A percentile compares a stretch with the other conserved stretches of the same genome.
phyloP scores from a whole-genome alignment of 2,329 filamentous ascomycete genomes.

The Colletotrichum lindemuthianum region DNA sequence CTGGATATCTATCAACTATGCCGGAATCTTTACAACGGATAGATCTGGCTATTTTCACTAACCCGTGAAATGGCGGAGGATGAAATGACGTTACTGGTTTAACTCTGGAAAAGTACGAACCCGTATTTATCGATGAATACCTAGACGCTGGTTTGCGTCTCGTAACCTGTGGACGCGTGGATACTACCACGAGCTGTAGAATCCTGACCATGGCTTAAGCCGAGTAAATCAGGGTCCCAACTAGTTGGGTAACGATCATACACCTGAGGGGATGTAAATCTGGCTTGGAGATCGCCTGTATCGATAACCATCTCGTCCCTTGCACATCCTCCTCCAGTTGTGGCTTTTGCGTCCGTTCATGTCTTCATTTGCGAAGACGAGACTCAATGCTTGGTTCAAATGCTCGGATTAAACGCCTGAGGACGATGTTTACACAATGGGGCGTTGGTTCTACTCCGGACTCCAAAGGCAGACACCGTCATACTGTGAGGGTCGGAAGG shows the following conservation, averaged over 20 bases:
- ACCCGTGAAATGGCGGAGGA: slow-evolving; percentile 46
- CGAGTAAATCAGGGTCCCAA: slow-evolving; percentile 37
- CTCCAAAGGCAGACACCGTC: slow-evolving; percentile 38
- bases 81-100: slow-evolving; percentile 43
- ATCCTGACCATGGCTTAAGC: slow-evolving; percentile 50
- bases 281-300: slow-evolving; percentile 46
- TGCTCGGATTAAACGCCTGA: slow-evolving; percentile 39
- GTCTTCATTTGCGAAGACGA: slow-evolving; percentile 46
- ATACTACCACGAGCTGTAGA: slow-evolving; percentile 52
- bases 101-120: slow-evolving; percentile 42
- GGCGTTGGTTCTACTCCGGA: slow-evolving; percentile 48
- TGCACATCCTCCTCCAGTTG: slow-evolving; percentile 47
- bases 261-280: slow-evolving; percentile 29
- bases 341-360: slow-evolving; percentile 51
- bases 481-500: not conserved
- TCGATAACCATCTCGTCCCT: slow-evolving; percentile 49
- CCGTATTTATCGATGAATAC: slow-evolving; percentile 47
- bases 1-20: slow-evolving; percentile 46
- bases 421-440: slow-evolving; percentile 50
- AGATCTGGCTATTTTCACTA: slow-evolving; percentile 50
- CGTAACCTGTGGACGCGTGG: slow-evolving; percentile 45
- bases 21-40: slow-evolving; percentile 48
- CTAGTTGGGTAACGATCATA: not conserved
- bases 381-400: slow-evolving; percentile 41
- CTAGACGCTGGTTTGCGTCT: slow-evolving; percentile 46